phyloP scores from a whole-genome alignment of 108 stramenopile genomes.

The Discostella stelligeroides region DNA sequence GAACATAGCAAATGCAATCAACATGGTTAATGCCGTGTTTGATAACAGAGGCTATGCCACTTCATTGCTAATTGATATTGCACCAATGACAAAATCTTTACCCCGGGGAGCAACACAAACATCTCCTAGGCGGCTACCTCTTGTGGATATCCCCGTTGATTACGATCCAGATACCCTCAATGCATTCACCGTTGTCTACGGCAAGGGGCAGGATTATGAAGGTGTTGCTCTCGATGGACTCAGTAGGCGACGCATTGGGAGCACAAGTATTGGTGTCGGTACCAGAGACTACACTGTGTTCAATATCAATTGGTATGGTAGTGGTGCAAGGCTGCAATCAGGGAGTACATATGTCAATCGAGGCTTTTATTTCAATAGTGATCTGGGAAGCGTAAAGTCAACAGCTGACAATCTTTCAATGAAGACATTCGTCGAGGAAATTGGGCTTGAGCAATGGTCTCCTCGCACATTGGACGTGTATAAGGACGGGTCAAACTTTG shows the following conservation, averaged over 20 bases:
- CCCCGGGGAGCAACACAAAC: neutral
- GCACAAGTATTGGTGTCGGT: neutral
- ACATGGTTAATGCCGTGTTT: conserved; percentile 7
- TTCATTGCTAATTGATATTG: neutral
- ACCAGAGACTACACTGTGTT: conserved; percentile 24
- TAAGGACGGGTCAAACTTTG: conserved; percentile 2
- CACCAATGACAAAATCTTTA: neutral
- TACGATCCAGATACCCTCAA: conserved; percentile 9
- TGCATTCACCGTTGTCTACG: conserved; percentile 21
- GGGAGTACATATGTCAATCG: conserved; percentile 15
- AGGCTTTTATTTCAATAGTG: conserved; percentile 1
- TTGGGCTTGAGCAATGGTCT: neutral
- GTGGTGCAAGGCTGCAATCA: conserved; percentile 3
- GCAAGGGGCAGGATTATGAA: conserved; percentile 11
- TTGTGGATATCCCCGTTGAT: neutral
- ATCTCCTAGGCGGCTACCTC: neutral
- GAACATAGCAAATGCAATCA: conserved; percentile 1
- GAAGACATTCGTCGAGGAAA: conserved; percentile 9
- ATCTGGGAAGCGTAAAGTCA: conserved; percentile 7
- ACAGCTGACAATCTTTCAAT: conserved; percentile 15
- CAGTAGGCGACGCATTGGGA: conserved; percentile 5
- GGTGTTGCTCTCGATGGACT: neutral
- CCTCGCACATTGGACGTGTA: conserved; percentile 14
- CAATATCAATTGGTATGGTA: conserved; percentile 14
- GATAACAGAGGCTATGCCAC: conserved; percentile 1